Evolutionary conservation across 306 rosid species (phyloP).

Genomic region (Nissolia schottii): DNA sequence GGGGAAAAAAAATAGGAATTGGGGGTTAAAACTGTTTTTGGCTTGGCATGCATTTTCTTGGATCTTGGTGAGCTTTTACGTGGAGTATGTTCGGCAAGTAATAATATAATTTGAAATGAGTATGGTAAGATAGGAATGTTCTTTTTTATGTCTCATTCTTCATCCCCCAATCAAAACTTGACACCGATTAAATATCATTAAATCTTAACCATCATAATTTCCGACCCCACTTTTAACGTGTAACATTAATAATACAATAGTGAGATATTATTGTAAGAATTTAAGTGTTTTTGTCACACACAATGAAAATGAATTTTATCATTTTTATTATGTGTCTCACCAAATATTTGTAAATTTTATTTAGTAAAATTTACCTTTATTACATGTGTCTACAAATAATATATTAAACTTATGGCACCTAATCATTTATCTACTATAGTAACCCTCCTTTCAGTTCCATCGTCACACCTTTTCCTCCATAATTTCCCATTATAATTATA

Average conservation of each 20-base stretch:
- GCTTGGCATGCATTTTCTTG: not conserved
- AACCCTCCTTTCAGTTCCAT: too few species aligned
- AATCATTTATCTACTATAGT: too few species aligned
- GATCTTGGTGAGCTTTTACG: not conserved
- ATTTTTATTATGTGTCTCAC: too few species aligned
- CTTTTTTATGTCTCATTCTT: too few species aligned
- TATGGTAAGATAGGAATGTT: not conserved
- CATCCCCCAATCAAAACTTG: too few species aligned
- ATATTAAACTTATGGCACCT: too few species aligned
- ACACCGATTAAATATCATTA: not conserved
- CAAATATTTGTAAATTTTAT: too few species aligned
- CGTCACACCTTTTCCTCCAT: not conserved
- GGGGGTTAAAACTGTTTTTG: not conserved
- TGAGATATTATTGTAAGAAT: too few species aligned
- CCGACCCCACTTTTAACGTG: not conserved
- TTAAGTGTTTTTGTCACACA: too few species aligned
- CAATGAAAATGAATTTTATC: too few species aligned
- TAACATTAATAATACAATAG: slow-evolving; percentile 12
- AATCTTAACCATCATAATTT: not conserved
- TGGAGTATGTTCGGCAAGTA: not conserved
- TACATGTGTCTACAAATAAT: too few species aligned
- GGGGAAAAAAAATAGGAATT: not conserved
- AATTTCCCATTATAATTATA: not conserved
- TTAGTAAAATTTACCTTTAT: too few species aligned
- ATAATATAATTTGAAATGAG: not conserved